Percentiles rank a stretch among this genome's conserved stretches.
phyloP scores from a whole-genome alignment of 2,329 filamentous ascomycete genomes.

The Colletotrichum lupini region DNA sequence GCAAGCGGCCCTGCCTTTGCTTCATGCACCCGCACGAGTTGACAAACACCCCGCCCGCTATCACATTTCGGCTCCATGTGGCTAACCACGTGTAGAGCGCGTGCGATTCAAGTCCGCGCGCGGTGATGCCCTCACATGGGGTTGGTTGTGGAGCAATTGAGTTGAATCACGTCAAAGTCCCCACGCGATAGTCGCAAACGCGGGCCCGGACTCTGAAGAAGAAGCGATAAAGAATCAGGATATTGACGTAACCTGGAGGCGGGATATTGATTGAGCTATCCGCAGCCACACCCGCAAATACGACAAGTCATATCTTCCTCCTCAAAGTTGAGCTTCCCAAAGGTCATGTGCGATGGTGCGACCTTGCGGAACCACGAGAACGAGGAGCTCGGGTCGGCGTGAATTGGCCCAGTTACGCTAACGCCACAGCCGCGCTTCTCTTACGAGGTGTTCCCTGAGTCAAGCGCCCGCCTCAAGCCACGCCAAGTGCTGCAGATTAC shows the following conservation, averaged over 20 bases:
- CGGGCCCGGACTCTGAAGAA: neutral
- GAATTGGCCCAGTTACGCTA: neutral
- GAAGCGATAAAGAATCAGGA: neutral
- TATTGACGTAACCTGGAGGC: neutral
- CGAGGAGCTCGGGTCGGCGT: neutral
- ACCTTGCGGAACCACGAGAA: neutral
- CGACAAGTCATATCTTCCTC: neutral
- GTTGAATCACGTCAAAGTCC: neutral
- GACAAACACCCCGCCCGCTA: neutral
- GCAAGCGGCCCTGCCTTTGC: neutral
- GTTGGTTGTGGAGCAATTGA: neutral
- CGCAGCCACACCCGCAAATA: neutral
- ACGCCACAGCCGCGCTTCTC: constrained; percentile 3
- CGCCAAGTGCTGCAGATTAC: neutral
- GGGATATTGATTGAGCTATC: neutral
- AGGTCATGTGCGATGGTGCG: neutral
- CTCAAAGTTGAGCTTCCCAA: neutral
- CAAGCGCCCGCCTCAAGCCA: constrained; percentile 5
- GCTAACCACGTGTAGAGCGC: constrained; percentile 19
- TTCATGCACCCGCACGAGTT: neutral
- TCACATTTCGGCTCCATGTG: neutral
- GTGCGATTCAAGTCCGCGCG: constrained; percentile 8
- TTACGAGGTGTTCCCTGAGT: constrained; percentile 17
- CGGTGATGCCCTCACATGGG: neutral
- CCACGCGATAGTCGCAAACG: neutral